phyloP scores from a whole-genome alignment of 441 rosid genomes.

The Erysimum cheiri region DNA sequence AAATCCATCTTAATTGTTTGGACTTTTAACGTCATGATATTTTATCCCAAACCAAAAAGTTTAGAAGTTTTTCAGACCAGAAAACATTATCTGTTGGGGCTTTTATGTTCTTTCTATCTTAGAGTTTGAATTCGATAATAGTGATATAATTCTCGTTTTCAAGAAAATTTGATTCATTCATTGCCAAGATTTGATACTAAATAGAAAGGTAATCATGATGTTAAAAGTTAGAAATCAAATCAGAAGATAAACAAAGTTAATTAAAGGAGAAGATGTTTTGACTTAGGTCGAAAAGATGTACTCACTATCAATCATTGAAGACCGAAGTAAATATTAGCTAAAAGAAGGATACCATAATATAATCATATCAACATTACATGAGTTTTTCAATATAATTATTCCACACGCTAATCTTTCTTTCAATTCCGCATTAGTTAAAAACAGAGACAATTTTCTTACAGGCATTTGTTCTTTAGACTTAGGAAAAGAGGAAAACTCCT shows the following conservation, averaged over 20 bases:
- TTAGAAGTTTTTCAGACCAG: not conserved
- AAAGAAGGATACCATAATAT: not conserved
- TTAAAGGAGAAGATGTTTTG: constrained; percentile 11
- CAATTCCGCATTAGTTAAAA: not conserved
- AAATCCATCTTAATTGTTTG: not conserved
- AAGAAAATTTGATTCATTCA: too few species aligned
- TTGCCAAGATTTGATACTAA: not conserved
- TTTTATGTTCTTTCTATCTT: constrained; percentile 4
- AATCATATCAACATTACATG: not conserved
- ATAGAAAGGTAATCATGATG: not conserved
- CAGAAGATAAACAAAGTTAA: constrained; percentile 2
- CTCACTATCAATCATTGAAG: constrained; percentile 25
- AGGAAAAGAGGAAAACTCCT: constrained; percentile 10
- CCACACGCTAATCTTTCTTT: constrained; percentile 25
- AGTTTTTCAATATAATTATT: constrained; percentile 4
- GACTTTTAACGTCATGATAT: constrained; percentile 14
- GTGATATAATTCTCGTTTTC: too few species aligned
- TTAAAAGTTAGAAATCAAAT: constrained; percentile 33
- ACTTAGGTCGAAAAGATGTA: constrained; percentile 20
- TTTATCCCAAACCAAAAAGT: not conserved
- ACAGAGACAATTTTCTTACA: not conserved
- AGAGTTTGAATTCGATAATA: not conserved
- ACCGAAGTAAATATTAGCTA: not conserved
- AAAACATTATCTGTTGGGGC: not conserved
- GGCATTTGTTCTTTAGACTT: constrained; percentile 43